Evolutionary conservation across 257 asterid genomes (phyloP).

Genomic region (Mentha longifolia): DNA sequence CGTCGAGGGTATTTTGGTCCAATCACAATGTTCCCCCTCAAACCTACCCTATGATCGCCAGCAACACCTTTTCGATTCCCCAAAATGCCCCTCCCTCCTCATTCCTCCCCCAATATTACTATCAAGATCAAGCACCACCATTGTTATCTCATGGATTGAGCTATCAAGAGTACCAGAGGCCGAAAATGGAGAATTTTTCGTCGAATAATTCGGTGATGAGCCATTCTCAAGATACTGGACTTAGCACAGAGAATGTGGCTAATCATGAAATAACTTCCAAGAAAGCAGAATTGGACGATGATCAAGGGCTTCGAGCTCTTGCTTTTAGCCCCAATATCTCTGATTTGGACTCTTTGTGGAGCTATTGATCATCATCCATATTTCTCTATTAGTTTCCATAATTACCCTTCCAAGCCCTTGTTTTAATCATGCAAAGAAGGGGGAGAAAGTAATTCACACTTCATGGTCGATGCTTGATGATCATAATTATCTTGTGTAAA

Average conservation of each 20-base stretch:
- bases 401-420: constrained; percentile 17
- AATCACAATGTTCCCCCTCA: constrained; percentile 34
- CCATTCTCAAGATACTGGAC: constrained; percentile 49
- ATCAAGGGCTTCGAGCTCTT: constrained; percentile 46
- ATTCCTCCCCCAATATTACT: constrained; percentile 5
- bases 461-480: too few relatives aligned
- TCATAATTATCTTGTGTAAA: background rate
- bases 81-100: constrained; percentile 37
- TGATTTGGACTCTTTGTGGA: constrained; percentile 50
- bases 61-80: constrained; percentile 28
- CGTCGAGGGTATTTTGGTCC: constrained; percentile 34
- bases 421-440: constrained; percentile 34
- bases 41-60: constrained; percentile 24
- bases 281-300: constrained; percentile 33
- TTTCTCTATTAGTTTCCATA: background rate
- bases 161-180: background rate
- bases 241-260: constrained; percentile 40
- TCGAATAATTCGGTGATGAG: constrained; percentile 56
- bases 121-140: constrained; percentile 9
- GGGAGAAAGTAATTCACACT: background rate
- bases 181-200: constrained; percentile 52
- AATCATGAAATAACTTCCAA: constrained; percentile 53
- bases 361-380: constrained; percentile 33
- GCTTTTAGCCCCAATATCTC: constrained; percentile 48
- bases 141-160: background rate